A percentile compares a stretch with the other conserved stretches of the same genome.
These are phyloP conservation scores for Papiliotrema laurentii DNA, from an alignment of 1,284 basidiomycete species.

Conservation along the genomic window DNA sequence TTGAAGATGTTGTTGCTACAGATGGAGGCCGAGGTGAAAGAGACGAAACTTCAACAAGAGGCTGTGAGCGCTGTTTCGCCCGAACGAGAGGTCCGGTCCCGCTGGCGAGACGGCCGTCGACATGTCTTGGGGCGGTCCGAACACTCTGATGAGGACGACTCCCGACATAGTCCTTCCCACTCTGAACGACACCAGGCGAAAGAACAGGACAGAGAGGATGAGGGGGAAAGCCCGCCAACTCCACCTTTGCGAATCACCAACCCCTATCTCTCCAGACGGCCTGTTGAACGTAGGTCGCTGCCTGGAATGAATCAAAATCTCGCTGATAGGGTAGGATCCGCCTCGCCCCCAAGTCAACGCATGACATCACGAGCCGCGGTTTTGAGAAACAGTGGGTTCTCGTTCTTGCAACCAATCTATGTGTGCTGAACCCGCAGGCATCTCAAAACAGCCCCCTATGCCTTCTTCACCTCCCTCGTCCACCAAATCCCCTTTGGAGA, in stretches of 20 bases:
- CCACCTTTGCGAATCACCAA: constrained; percentile 36
- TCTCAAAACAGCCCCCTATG: constrained; percentile 1
- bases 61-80: background rate
- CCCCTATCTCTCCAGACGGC: constrained; percentile 22
- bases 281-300: background rate
- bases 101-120: constrained; percentile 11
- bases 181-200: background rate
- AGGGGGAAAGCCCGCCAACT: constrained; percentile 31
- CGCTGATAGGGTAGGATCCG: background rate
- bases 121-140: constrained; percentile 1
- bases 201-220: background rate
- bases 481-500: constrained; percentile 19
- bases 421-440: background rate
- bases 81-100: constrained; percentile 3
- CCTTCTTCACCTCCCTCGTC: constrained; percentile 8
- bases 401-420: background rate
- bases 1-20: constrained; percentile 9
- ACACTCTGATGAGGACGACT: background rate
- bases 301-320: background rate
- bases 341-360: constrained; percentile 2
- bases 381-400: constrained; percentile 16
- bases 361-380: constrained; percentile 26
- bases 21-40: constrained; percentile 24
- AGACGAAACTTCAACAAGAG: background rate
- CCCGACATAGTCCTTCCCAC: too few relatives aligned